These are phyloP conservation scores for Durio zibethinus DNA, from an alignment of 345 rosid species.

Conservation along the genomic window DNA sequence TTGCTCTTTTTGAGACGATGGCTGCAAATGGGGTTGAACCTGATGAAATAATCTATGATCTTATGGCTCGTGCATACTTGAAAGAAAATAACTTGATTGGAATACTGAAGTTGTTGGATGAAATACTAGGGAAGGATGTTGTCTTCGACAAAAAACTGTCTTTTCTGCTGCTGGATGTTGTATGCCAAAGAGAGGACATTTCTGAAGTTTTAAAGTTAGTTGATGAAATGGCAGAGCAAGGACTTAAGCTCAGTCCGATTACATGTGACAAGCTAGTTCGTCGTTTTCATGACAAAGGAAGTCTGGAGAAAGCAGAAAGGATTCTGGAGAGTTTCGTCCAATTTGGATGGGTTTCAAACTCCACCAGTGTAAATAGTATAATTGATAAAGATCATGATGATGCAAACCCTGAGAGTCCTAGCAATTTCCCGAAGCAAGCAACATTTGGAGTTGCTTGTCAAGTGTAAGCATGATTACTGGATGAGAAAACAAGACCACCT, in stretches of 20 bases:
- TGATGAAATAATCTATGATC: slow-evolving; percentile 49
- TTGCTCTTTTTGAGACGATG: slow-evolving; percentile 57
- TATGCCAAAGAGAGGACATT: slow-evolving; percentile 23
- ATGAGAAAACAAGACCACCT: slow-evolving; percentile 4
- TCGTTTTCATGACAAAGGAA: slow-evolving; percentile 44
- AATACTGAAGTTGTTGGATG: slow-evolving; percentile 46
- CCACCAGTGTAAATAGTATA: slow-evolving; percentile 34
- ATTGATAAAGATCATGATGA: slow-evolving; percentile 17
- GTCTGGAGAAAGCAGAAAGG: slow-evolving; percentile 43
- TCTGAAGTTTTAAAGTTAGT: slow-evolving; percentile 26
- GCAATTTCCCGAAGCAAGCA: slow-evolving; percentile 25
- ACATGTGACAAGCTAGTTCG: slow-evolving; percentile 45
- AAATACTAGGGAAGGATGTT: slow-evolving; percentile 42
- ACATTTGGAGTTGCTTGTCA: slow-evolving; percentile 14
- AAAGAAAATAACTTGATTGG: slow-evolving; percentile 51
- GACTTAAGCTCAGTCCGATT: slow-evolving; percentile 40
- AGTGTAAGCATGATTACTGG: slow-evolving; percentile 13
- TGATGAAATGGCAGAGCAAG: slow-evolving; percentile 37
- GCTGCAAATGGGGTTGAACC: slow-evolving; percentile 56
- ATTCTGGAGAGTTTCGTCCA: slow-evolving; percentile 48
- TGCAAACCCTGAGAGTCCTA: slow-evolving; percentile 7
- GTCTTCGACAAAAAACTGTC: slow-evolving; percentile 25
- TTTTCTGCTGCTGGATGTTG: slow-evolving; percentile 27
- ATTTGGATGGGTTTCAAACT: slow-evolving; percentile 48
- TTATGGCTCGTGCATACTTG: slow-evolving; percentile 47